A percentile compares a stretch with the other conserved stretches of the same genome.
Conservation (phyloP, 164 flowering plant species). For the Warburgia ugandensis region DNA sequence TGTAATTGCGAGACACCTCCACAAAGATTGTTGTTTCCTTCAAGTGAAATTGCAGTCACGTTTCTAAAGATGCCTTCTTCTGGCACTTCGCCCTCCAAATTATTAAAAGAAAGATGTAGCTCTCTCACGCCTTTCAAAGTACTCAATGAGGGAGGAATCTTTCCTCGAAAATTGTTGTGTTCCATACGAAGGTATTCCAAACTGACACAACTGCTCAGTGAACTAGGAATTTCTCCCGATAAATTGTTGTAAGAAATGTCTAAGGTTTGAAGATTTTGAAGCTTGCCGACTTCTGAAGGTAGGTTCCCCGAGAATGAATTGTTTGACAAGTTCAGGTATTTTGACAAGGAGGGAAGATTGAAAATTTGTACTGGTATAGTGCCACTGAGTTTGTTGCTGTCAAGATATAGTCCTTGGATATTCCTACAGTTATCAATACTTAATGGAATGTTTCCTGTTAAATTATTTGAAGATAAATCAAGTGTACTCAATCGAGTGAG, state of each 20-base stretch:
- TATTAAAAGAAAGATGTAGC: conserved; percentile 32
- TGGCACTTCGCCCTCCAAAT: conserved; percentile 39
- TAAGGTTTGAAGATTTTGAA: not conserved
- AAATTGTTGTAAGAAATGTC: not conserved
- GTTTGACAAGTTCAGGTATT: not conserved
- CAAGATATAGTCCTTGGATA: not conserved
- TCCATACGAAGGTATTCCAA: not conserved
- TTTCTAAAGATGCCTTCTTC: conserved; percentile 28
- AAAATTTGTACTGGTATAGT: not conserved
- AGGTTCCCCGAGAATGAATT: not conserved
- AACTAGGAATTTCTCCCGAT: not conserved
- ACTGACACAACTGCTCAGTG: not conserved
- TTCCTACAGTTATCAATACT: not conserved
- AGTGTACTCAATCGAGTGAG: not conserved
- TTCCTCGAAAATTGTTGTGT: not conserved
- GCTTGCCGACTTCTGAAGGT: not conserved
- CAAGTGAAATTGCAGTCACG: conserved; percentile 18
- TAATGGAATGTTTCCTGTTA: conserved; percentile 5
- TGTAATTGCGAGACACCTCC: conserved; percentile 24
- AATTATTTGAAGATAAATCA: not conserved
- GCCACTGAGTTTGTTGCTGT: not conserved
- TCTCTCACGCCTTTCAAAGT: not conserved
- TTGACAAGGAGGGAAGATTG: not conserved
- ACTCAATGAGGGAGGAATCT: not conserved
- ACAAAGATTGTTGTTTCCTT: conserved; percentile 31